Evolutionary conservation across 495 filamentous ascomycete genomes (phyloP), one percentile per base, ranked within the genome.

Genomic region (Xylaria venustula): DNA sequence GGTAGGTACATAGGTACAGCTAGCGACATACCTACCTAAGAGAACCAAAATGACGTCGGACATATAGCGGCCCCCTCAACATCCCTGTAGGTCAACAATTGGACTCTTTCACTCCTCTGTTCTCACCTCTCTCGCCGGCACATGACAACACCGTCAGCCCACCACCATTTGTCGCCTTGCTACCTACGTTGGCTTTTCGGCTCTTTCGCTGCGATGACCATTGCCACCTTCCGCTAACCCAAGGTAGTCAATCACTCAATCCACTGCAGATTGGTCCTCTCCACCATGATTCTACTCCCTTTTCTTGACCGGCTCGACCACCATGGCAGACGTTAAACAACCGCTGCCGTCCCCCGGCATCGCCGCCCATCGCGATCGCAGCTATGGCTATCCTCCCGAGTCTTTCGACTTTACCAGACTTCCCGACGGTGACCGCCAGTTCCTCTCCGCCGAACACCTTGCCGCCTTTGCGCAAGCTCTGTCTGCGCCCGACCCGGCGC

Each of bases 351-450:
- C 73, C 70, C 40, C 54, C 7, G 11, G 73, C n/a, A n/a, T n/a
- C 12, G 64, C 71, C 17, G 49, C 69, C 40, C 66, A 56, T 30
- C 63, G 48, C 56, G 58, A 57, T 57, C 68, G 64, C 36, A 68
- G 67, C 15, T 81, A 80, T 61, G 79, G 79, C 41, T 81, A 79
- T 52, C 73, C 78, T 2, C 75, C 77, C 17, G 75, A 80, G 54
- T 71, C 75, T 17, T 81, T 80, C 54, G 79, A 81, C 68, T 67
- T 60, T n/a, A 65, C 68, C 20, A 70, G 54, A 3, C 75, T 90
- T 52, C 88, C 88, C 17, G 88, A 91, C 67, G 79, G 79, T 65
- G 81, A 88, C 64, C 77, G 75, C 60, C 83, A 90, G 44, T 92
- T 91, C 64, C 77, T 91, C 65, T 81, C 65, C 2, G 73, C 82